Conservation (phyloP, 257 asterid species). For the Nicotiana noctiflora region DNA sequence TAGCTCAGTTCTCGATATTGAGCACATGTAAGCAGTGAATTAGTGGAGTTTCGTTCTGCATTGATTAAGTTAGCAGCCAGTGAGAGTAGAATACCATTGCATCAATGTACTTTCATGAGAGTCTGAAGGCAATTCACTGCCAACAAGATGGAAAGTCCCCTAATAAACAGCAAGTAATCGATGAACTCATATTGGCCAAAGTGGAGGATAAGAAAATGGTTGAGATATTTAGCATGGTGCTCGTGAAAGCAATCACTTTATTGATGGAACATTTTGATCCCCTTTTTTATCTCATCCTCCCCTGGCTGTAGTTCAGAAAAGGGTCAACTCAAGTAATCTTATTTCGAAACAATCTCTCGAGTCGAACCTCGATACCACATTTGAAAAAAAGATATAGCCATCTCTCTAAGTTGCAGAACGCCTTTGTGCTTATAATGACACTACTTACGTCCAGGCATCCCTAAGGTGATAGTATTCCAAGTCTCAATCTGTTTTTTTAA, state of each 20-base stretch:
- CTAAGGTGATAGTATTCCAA: not conserved
- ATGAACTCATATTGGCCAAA: not conserved
- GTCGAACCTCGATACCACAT: not conserved
- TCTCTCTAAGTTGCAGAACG: not conserved
- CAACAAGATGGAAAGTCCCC: not conserved
- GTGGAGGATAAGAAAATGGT: not conserved
- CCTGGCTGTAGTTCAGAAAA: not conserved
- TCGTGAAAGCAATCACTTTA: not conserved
- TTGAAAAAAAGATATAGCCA: not conserved
- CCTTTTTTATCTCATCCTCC: not conserved
- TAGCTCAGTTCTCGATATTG: not conserved
- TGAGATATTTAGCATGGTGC: not conserved
- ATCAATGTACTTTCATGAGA: not conserved
- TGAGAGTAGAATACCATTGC: not conserved
- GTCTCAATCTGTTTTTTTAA: not conserved
- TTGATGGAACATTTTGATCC: not conserved
- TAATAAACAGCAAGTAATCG: not conserved
- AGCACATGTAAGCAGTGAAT: not conserved
- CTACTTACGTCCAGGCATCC: not conserved
- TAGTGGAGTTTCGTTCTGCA: not conserved
- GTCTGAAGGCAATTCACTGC: not conserved
- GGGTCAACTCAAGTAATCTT: not conserved
- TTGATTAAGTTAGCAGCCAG: not conserved
- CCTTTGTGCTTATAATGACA: not conserved
- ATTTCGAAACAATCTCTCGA: not conserved